phyloP scores from a whole-genome alignment of 2,329 filamentous ascomycete species.

The Samsoniella hepiali region DNA sequence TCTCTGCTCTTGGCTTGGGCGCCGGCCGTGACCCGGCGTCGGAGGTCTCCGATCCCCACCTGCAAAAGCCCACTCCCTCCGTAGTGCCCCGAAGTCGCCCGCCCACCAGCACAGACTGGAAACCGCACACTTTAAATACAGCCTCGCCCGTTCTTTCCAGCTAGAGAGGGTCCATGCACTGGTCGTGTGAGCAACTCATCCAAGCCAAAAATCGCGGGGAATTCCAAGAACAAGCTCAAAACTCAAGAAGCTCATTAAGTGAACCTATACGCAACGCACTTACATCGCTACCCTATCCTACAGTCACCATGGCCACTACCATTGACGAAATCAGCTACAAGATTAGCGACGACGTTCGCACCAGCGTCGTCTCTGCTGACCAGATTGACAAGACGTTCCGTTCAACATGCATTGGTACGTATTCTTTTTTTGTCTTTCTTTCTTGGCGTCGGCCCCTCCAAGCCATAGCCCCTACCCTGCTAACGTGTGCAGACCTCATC shows the following conservation, averaged over 20 bases:
- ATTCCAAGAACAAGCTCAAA: not conserved
- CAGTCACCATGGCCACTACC: slow-evolving; percentile 33
- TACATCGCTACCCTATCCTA: not conserved
- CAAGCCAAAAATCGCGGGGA: not conserved
- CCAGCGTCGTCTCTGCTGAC: slow-evolving; percentile 46
- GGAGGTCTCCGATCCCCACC: slow-evolving; percentile 32
- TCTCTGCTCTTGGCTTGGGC: not conserved
- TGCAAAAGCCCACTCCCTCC: not conserved
- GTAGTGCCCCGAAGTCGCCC: slow-evolving; percentile 18
- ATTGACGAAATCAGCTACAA: slow-evolving; percentile 51
- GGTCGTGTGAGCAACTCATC: slow-evolving; percentile 3
- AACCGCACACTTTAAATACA: slow-evolving; percentile 10
- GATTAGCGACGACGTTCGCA: slow-evolving; percentile 49
- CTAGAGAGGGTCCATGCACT: not conserved
- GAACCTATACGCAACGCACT: slow-evolving; percentile 5
- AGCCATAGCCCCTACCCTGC: not conserved
- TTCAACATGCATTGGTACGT: slow-evolving; percentile 58
- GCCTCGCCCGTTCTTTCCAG: slow-evolving; percentile 1
- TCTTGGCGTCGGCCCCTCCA: too few relatives aligned
- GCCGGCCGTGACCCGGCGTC: slow-evolving; percentile 25
- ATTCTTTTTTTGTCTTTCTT: slow-evolving; percentile 10
- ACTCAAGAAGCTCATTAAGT: not conserved
- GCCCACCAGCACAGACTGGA: not conserved
- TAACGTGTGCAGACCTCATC: slow-evolving; percentile 50
- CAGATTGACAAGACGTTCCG: slow-evolving; percentile 61